A percentile compares a stretch with the other conserved stretches of the same genome.
phyloP scores from a whole-genome alignment of 2,329 filamentous ascomycete genomes.

The Ceratocystis lukuohia region DNA sequence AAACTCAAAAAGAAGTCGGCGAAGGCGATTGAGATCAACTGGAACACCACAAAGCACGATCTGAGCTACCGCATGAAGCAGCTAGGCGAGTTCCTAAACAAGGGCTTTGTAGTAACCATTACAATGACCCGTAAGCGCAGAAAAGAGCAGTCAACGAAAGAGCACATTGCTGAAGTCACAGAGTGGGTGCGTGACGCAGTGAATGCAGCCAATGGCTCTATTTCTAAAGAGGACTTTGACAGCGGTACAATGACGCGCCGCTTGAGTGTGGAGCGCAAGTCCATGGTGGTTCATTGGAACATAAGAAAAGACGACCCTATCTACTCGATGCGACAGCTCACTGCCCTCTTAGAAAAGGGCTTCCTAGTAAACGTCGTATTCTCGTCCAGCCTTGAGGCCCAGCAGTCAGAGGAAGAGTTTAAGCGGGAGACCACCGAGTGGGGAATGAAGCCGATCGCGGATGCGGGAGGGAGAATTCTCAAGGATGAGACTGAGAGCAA shows the following conservation, averaged over 20 bases:
- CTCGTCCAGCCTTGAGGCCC: neutral
- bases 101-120: conserved; percentile 65
- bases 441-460: neutral
- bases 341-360: neutral
- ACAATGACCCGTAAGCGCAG: conserved; percentile 48
- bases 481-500: neutral
- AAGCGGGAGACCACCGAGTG: neutral
- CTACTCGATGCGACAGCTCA: neutral
- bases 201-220: conserved; percentile 27
- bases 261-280: conserved; percentile 30
- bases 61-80: conserved; percentile 56
- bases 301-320: neutral
- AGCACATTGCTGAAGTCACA: conserved; percentile 49
- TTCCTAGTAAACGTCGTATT: neutral
- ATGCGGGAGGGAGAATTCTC: neutral
- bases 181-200: conserved; percentile 20
- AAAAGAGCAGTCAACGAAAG: conserved; percentile 41
- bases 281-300: conserved; percentile 3
- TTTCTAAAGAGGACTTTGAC: conserved; percentile 33
- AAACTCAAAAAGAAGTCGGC: conserved; percentile 32
- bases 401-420: neutral
- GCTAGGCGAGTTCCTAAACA: conserved; percentile 54
- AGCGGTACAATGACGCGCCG: conserved; percentile 31
- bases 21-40: conserved; percentile 83
- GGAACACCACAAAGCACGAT: conserved; percentile 69